A percentile compares a stretch with the other conserved stretches of the same genome.
These are phyloP conservation scores for Sclerotinia sclerotiorum DNA, from an alignment of 2,329 filamentous ascomycete genomes.

Conservation along the genomic window DNA sequence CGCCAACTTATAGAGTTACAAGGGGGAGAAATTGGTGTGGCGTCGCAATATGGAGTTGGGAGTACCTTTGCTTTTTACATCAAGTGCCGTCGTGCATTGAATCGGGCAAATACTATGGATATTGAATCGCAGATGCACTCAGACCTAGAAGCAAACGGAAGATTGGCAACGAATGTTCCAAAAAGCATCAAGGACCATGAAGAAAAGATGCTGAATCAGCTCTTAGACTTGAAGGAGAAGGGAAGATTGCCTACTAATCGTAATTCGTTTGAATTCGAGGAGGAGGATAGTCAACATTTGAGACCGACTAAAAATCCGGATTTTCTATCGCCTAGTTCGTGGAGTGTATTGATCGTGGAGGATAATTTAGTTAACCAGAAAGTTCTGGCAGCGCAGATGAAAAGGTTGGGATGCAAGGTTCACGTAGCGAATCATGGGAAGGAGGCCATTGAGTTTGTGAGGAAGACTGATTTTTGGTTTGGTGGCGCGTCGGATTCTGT, in stretches of 20 bases:
- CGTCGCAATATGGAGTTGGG: constrained; percentile 64
- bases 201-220: constrained; percentile 12
- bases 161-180: constrained; percentile 25
- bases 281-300: constrained; percentile 10
- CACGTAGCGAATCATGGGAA: constrained; percentile 57
- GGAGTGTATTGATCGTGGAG: constrained; percentile 54
- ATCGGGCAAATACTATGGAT: constrained; percentile 8
- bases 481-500: constrained; percentile 41
- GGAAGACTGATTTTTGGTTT: constrained; percentile 40
- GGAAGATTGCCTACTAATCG: constrained; percentile 7
- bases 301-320: background rate
- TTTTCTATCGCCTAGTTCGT: constrained; percentile 4
- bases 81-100: constrained; percentile 46
- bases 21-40: constrained; percentile 75
- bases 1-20: constrained; percentile 77
- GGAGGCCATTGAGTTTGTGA: constrained; percentile 50
- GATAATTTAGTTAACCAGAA: constrained; percentile 63
- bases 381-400: constrained; percentile 53
- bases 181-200: constrained; percentile 21
- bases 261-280: constrained; percentile 16
- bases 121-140: constrained; percentile 7
- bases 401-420: constrained; percentile 43
- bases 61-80: constrained; percentile 77
- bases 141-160: constrained; percentile 17
- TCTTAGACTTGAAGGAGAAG: constrained; percentile 6